Conservation (phyloP, 2,329 filamentous ascomycete species). For the Aspergillus calidoustus region DNA sequence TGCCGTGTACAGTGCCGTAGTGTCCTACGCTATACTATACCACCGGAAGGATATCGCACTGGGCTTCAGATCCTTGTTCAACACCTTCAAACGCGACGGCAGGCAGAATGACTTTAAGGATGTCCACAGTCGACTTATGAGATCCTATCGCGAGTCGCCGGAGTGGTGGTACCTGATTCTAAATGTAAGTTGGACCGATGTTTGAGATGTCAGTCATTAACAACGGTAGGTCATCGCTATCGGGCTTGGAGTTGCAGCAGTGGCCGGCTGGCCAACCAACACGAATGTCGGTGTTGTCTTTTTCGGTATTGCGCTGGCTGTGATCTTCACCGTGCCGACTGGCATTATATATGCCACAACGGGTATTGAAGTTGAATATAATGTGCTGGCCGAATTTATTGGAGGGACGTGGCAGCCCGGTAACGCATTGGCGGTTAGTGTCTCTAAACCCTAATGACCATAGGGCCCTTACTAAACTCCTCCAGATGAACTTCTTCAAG, state of each 20-base stretch:
- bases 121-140: slow-evolving; percentile 12
- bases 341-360: slow-evolving; percentile 19
- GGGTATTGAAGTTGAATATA: slow-evolving; percentile 11
- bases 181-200: background rate
- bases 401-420: slow-evolving; percentile 12
- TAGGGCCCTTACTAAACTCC: background rate
- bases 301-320: slow-evolving; percentile 11
- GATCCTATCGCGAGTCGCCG: slow-evolving; percentile 5
- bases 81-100: background rate
- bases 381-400: slow-evolving; percentile 15
- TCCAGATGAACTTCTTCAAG: slow-evolving; percentile 15
- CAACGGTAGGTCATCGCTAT: background rate
- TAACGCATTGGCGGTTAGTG: slow-evolving; percentile 4
- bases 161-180: slow-evolving; percentile 14
- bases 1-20: slow-evolving; percentile 7
- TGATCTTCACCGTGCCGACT: slow-evolving; percentile 9
- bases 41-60: slow-evolving; percentile 6
- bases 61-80: background rate
- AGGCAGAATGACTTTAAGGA: slow-evolving; percentile 4
- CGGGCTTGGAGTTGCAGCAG: background rate
- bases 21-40: slow-evolving; percentile 5
- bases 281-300: slow-evolving; percentile 13
- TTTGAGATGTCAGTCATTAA: background rate
- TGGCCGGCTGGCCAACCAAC: slow-evolving; percentile 6
- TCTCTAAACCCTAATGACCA: too few species aligned